Evolutionary conservation across 192 early-diverging fungal genomes (phyloP), one percentile per base, ranked within the genome.

Genomic region (Coemansia javaensis): DNA sequence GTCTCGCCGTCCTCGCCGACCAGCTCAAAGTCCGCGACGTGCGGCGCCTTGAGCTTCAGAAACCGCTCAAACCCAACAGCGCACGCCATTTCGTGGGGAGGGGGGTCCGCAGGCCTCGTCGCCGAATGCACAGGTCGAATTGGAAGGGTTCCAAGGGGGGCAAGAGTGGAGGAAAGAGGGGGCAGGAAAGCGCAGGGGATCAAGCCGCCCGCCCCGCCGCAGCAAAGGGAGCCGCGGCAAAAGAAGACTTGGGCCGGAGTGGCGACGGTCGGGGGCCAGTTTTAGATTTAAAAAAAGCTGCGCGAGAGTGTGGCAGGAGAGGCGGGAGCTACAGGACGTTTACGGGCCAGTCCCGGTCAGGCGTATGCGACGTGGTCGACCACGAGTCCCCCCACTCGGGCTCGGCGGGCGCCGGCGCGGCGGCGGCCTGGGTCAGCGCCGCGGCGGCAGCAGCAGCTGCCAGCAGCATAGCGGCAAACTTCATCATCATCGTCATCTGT

Each of bases 301-400:
- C 50, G 49, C 33, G 43, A 40, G 27, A 51, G 43, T 22, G 13
- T 48, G 21, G 46, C 22, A 8, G 32, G 14, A 2, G 32, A 14
- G 2, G 4, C 3, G 14, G 9, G 5, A 30, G 32, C 33, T 61
- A 74, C 21, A 74, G 38, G 30, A 75, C 55, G 50, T 66, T 75
- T 28, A 75, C 63, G 15, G 71, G 71, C 71, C 71, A 75, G 63
- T 75, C 71, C 22, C 71, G 63, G 39, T 56, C 53, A 18, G 71
- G 71, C 4, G 45, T 51, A 0, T 53, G 59, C 23, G 63, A 47
- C 8, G 63, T 47, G 16, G 54, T 47, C 12, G 54, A 44, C 24
- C 38, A 44, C 24, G 40, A 14, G 16, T 39, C 46, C 17, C 45
- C 20, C 4, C 22, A 50, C n/a, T 33, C 35, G 20, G 22, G 13